Conservation (phyloP, 2,329 filamentous ascomycete genomes). For the Lachnellula arida region DNA sequence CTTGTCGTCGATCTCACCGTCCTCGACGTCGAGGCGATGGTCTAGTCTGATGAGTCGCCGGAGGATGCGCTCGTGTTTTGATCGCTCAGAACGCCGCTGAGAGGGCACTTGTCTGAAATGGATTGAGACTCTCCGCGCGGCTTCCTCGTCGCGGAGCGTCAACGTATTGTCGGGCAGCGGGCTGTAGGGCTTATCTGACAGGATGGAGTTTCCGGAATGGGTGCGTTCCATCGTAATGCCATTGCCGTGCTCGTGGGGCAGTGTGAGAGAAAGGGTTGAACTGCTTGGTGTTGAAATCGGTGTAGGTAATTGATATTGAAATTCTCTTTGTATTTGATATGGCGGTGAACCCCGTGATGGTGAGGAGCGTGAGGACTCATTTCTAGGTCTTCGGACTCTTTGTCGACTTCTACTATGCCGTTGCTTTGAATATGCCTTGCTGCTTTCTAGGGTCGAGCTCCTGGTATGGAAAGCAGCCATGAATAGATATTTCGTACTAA, state of each 20-base stretch:
- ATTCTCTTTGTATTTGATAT: constrained; percentile 7
- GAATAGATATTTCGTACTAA: constrained; percentile 1
- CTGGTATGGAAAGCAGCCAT: constrained; percentile 21
- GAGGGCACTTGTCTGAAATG: constrained; percentile 15
- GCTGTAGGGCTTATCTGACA: constrained; percentile 24
- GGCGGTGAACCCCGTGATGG: constrained; percentile 11
- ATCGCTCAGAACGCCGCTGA: constrained; percentile 15
- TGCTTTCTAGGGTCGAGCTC: constrained; percentile 16
- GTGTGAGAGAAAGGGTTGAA: constrained; percentile 6
- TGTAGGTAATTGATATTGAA: constrained; percentile 10
- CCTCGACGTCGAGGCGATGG: constrained; percentile 44
- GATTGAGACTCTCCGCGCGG: constrained; percentile 21
- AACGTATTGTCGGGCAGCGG: constrained; percentile 16
- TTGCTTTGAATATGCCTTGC: constrained; percentile 15
- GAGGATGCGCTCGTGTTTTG: constrained; percentile 49
- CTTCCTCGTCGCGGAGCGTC: constrained; percentile 17
- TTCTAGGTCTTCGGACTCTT: constrained; percentile 12
- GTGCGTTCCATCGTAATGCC: constrained; percentile 30
- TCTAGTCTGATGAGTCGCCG: constrained; percentile 50
- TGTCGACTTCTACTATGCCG: constrained; percentile 10
- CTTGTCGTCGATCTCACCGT: constrained; percentile 46
- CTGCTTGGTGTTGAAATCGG: constrained; percentile 11
- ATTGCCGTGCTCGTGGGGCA: constrained; percentile 7
- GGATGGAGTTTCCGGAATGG: constrained; percentile 29
- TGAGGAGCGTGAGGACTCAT: constrained; percentile 10